Evolutionary conservation across 306 rosid genomes (phyloP).

Genomic region (Styphnolobium japonicum): DNA sequence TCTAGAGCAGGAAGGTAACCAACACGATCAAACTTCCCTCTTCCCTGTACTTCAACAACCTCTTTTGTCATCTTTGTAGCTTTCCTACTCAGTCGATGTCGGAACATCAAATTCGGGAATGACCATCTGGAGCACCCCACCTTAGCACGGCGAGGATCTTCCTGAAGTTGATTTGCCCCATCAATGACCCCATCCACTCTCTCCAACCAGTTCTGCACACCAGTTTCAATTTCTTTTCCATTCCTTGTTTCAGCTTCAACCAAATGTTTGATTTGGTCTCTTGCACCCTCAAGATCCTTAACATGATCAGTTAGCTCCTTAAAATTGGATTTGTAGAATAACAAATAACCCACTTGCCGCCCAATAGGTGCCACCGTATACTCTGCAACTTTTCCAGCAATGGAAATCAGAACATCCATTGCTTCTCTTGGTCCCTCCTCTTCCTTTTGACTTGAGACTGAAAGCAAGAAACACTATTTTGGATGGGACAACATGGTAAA

Average conservation of each 20-base stretch:
- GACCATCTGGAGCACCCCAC: background rate
- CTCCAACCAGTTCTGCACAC: background rate
- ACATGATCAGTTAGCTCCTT: background rate
- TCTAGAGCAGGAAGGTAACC: background rate
- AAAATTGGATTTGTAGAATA: background rate
- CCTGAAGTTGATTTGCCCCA: background rate
- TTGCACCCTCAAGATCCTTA: background rate
- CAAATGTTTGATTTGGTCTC: background rate
- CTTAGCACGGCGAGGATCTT: background rate
- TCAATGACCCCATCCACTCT: background rate
- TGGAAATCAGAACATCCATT: background rate
- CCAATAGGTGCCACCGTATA: background rate
- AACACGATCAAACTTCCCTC: background rate
- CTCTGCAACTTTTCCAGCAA: background rate
- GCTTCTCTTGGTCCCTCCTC: too few species aligned
- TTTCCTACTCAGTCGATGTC: conserved; percentile 3
- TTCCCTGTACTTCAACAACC: background rate
- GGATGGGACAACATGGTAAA: too few species aligned
- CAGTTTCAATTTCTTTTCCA: background rate
- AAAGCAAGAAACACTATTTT: background rate
- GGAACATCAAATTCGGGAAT: background rate
- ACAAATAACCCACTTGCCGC: background rate
- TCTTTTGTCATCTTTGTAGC: background rate
- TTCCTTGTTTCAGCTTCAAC: background rate
- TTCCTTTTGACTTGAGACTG: background rate